Conservation (phyloP, 352 stramenopile species). For the Blastocystis sp. region DNA sequence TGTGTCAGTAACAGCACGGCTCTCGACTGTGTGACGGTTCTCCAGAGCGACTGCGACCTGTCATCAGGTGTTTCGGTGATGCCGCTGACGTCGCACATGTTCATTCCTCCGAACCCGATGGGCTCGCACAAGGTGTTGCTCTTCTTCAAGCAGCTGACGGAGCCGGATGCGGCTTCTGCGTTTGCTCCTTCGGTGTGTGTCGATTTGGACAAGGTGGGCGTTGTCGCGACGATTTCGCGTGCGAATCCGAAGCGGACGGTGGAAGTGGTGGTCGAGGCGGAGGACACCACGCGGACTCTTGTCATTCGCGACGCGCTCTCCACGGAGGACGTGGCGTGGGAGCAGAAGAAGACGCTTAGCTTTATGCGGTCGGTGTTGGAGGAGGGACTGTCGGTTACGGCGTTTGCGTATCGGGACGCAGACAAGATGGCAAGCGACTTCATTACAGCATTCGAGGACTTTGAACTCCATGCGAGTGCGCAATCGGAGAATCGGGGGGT, state of each 20-base stretch:
- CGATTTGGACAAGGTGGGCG: background rate
- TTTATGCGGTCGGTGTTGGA: background rate
- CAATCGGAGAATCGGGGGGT: background rate
- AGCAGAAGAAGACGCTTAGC: background rate
- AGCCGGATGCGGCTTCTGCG: background rate
- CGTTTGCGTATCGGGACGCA: background rate
- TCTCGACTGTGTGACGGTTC: background rate
- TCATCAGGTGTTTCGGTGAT: background rate
- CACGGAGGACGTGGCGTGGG: background rate
- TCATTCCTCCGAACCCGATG: background rate
- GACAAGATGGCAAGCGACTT: background rate
- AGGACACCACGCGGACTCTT: background rate
- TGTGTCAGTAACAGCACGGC: conserved; percentile 12
- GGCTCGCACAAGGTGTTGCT: background rate
- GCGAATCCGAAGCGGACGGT: background rate
- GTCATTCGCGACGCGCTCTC: background rate
- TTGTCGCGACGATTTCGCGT: background rate
- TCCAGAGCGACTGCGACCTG: background rate
- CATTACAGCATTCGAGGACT: background rate
- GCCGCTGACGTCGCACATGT: background rate
- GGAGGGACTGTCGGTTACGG: background rate
- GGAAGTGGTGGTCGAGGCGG: background rate
- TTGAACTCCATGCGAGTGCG: background rate
- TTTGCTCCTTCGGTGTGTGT: background rate
- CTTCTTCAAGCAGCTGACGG: background rate